Evolutionary conservation across 495 filamentous ascomycete genomes (phyloP), one percentile per base, ranked within the genome.

Genomic region (Penicillium daleae): DNA sequence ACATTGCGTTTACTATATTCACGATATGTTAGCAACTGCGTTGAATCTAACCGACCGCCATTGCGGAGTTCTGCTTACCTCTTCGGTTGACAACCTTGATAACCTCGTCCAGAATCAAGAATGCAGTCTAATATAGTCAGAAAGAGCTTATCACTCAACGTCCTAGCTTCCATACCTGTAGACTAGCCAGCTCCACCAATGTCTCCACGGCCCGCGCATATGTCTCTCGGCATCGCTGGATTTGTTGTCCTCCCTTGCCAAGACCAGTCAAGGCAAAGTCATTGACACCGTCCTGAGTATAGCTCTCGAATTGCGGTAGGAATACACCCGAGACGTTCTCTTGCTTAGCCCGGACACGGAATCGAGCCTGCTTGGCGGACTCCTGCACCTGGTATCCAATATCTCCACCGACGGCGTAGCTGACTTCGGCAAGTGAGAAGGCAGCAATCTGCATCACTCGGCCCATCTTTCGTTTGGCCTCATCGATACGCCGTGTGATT

Each of bases 381-480:
- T 99, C 95, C 69, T 97, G 93, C 60, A 99, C 91, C 78, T 98
- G 95, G 78, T 97, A 99, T 24, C 88, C 89, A 65, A 99, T 96
- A 69, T 96, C 92, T 72, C 93, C 92, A 60, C 96, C 96, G 15
- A 97, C 93, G 33, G 96, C 96, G 69, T 98, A 99, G 56, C 92
- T 97, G 33, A 98, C 96, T 83, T 97, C 96, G 56, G 95, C 96
- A 39, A 99, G 85, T 3, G 95, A 97, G 76, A 99, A 97, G 29
- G 96, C 92, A 13, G 95, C 95, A 75, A 99, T 95, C 72, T 97
- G 93, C 95, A 99, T 98, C 15, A 99, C 96, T 13, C 95, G 88
- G 46, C 95, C 95, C 95, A 99, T 99, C 82, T 99, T 99, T 64
- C 92, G 92, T 79, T 99, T 99, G 29, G 95, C 95, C 76, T 98